Conservation (phyloP, 768 basidiomycete species). For the Termitomyces sp. region DNA sequence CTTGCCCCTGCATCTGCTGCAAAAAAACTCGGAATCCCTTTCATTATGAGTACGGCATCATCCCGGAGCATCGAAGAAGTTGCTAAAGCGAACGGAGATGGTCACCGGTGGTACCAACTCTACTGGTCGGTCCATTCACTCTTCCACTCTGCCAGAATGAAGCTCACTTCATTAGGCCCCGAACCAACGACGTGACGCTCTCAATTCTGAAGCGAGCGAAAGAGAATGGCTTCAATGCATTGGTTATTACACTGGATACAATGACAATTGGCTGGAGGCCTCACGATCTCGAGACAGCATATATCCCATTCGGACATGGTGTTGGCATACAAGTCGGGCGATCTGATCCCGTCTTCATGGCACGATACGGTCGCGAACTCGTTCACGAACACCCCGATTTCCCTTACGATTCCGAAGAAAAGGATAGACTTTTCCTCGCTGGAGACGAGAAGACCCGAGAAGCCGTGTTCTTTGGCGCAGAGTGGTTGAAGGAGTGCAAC, state of each 20-base stretch:
- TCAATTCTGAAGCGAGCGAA: slow-evolving; percentile 69
- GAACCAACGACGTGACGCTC: slow-evolving; percentile 51
- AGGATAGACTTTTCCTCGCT: slow-evolving; percentile 35
- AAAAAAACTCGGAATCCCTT: slow-evolving; percentile 57
- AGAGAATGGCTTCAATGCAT: slow-evolving; percentile 58
- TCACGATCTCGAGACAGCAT: slow-evolving; percentile 63
- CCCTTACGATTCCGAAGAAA: slow-evolving; percentile 53
- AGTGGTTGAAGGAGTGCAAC: slow-evolving; percentile 62
- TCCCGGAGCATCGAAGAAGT: slow-evolving; percentile 73
- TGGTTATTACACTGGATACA: slow-evolving; percentile 80
- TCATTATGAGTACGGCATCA: slow-evolving; percentile 74
- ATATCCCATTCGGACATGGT: slow-evolving; percentile 65
- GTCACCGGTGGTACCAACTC: slow-evolving; percentile 76
- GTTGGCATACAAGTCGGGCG: slow-evolving; percentile 63
- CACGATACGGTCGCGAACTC: slow-evolving; percentile 43
- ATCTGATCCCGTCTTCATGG: slow-evolving; percentile 81
- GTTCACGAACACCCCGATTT: slow-evolving; percentile 42
- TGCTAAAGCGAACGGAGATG: slow-evolving; percentile 64
- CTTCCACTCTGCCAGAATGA: background rate
- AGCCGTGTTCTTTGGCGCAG: slow-evolving; percentile 45
- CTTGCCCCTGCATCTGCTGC: slow-evolving; percentile 67
- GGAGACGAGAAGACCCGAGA: slow-evolving; percentile 47
- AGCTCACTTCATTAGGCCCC: slow-evolving; percentile 45
- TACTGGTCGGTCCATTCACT: slow-evolving; percentile 54
- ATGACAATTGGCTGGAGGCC: slow-evolving; percentile 74